phyloP scores from a whole-genome alignment of 2,329 filamentous ascomycete species.

The Plenodomus tracheiphilus region DNA sequence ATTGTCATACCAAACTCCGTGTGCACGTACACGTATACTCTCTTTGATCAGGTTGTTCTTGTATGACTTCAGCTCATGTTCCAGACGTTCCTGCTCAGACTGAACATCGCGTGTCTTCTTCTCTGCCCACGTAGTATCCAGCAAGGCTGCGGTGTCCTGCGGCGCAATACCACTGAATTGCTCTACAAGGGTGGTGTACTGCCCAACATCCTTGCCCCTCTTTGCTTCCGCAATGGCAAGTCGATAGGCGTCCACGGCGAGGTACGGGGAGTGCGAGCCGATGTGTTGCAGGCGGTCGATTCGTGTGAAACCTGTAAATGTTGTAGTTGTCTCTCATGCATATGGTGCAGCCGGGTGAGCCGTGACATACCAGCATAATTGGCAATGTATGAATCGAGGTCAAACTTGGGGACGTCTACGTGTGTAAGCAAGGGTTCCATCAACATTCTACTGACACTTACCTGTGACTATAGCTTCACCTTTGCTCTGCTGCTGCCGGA shows the following conservation, averaged over 20 bases:
- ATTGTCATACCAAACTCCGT: background rate
- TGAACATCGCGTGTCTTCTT: constrained; percentile 67
- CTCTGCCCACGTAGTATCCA: constrained; percentile 77
- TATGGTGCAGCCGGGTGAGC: background rate
- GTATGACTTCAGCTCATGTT: constrained; percentile 85
- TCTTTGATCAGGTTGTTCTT: constrained; percentile 98
- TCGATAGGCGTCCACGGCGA: constrained; percentile 80
- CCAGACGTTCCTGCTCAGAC: constrained; percentile 73
- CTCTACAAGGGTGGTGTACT: constrained; percentile 71
- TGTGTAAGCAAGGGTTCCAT: background rate
- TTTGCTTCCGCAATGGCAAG: constrained; percentile 77
- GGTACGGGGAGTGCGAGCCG: constrained; percentile 73
- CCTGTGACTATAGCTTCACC: constrained; percentile 40
- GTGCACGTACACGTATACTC: constrained; percentile 75
- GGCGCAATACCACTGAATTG: constrained; percentile 67
- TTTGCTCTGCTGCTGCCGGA: constrained; percentile 32
- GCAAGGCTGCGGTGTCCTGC: constrained; percentile 66
- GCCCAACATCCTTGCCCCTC: constrained; percentile 69
- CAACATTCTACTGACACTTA: constrained; percentile 3
- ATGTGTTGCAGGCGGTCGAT: constrained; percentile 82
- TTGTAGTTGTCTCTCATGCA: background rate
- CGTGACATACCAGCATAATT: constrained; percentile 76
- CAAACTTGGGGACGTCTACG: constrained; percentile 79
- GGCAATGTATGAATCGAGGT: constrained; percentile 85
- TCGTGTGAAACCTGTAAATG: constrained; percentile 69